phyloP scores from a whole-genome alignment of 176 grass and related monocot genomes.

The Hsuehochloa calcarea region DNA sequence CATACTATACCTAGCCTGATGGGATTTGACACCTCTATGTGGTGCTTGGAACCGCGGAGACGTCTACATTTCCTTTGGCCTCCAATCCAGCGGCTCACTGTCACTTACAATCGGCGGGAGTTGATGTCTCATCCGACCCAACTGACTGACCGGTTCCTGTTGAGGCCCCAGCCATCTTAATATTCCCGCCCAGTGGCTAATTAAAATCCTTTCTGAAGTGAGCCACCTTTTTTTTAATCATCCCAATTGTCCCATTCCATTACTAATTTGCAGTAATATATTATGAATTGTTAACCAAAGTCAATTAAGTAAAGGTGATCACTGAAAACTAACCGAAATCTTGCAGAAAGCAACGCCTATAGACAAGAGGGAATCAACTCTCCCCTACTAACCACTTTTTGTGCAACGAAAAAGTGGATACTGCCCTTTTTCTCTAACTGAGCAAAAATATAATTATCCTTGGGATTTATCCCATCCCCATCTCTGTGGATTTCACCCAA shows the following conservation, averaged over 20 bases:
- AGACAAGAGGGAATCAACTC: neutral
- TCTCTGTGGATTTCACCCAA: neutral
- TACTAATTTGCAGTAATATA: neutral
- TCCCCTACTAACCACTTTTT: slow-evolving; percentile 34
- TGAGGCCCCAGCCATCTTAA: neutral
- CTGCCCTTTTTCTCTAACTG: neutral
- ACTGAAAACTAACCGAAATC: slow-evolving; percentile 58
- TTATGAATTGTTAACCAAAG: slow-evolving; percentile 39
- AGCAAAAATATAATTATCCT: neutral
- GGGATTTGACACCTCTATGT: slow-evolving; percentile 59
- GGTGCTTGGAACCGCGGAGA: slow-evolving; percentile 32
- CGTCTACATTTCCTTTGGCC: slow-evolving; percentile 28
- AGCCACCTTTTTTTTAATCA: neutral
- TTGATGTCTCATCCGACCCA: slow-evolving; percentile 26
- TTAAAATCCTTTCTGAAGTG: neutral
- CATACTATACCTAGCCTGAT: slow-evolving; percentile 61
- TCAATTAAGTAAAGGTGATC: slow-evolving; percentile 51
- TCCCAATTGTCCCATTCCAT: neutral
- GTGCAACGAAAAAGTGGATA: slow-evolving; percentile 7
- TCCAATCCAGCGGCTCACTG: slow-evolving; percentile 10
- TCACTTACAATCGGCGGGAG: slow-evolving; percentile 22
- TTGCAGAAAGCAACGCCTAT: slow-evolving; percentile 43
- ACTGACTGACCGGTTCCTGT: neutral
- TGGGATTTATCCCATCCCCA: neutral
- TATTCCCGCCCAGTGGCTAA: neutral